Percentiles rank a stretch among this genome's conserved stretches.
Evolutionary conservation across 345 rosid genomes (phyloP).

Genomic region (Geranium rotundifolium): DNA sequence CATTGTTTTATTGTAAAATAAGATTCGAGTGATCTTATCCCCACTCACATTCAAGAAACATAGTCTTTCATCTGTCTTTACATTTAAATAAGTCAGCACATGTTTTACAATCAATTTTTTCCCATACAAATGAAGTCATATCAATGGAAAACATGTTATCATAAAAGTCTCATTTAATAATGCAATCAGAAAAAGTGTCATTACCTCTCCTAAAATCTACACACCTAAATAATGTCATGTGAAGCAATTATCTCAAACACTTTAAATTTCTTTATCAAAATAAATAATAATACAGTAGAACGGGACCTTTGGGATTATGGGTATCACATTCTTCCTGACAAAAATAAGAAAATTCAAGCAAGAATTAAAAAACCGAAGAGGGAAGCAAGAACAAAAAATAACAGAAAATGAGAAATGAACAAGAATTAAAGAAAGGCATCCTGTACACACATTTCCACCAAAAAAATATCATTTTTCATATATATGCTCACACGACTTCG

Average conservation of each 20-base stretch:
- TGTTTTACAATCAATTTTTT: neutral
- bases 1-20: conserved; percentile 90
- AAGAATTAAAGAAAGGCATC: too few relatives aligned
- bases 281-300: conserved; percentile 51
- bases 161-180: neutral
- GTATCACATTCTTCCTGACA: conserved; percentile 89
- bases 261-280: conserved; percentile 80
- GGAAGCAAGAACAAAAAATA: neutral
- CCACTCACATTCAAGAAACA: conserved; percentile 81
- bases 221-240: conserved; percentile 87
- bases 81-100: conserved; percentile 14
- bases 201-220: conserved; percentile 90
- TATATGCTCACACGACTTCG: too few relatives aligned
- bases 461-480: too few relatives aligned
- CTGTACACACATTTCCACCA: too few relatives aligned
- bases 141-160: neutral
- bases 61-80: conserved; percentile 74
- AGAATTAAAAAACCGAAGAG: neutral
- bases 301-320: conserved; percentile 87
- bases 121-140: neutral
- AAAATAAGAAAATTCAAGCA: neutral
- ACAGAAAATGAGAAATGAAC: neutral
- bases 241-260: conserved; percentile 96
- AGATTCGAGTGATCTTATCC: conserved; percentile 85
- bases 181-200: neutral